These are phyloP conservation scores for Dichotomopilus funicola DNA, from an alignment of 2,329 filamentous ascomycete genomes.

Conservation along the genomic window DNA sequence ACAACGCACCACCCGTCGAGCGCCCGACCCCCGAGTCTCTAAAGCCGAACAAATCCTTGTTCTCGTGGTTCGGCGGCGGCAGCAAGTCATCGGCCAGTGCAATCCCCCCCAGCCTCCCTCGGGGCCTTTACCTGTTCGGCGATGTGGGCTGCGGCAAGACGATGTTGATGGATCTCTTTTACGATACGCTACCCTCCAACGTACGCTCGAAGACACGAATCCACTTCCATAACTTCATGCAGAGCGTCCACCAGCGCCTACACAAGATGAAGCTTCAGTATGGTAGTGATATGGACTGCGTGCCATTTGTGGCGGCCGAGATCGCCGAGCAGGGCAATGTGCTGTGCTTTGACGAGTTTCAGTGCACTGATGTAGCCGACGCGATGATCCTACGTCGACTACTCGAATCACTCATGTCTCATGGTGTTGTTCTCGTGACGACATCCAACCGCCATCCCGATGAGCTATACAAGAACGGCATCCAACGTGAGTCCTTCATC, in stretches of 20 bases:
- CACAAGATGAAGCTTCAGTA: conserved; percentile 85
- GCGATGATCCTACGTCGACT: conserved; percentile 92
- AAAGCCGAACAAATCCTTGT: conserved; percentile 52
- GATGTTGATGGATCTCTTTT: conserved; percentile 99
- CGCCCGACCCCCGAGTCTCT: conserved; percentile 71
- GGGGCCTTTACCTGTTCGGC: conserved; percentile 89
- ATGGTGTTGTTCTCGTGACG: conserved; percentile 93
- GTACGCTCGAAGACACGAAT: conserved; percentile 83
- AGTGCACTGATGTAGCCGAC: conserved; percentile 96
- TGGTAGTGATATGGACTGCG: conserved; percentile 81
- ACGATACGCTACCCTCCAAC: conserved; percentile 76
- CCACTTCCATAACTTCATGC: conserved; percentile 99
- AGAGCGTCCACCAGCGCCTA: conserved; percentile 85
- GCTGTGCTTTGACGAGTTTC: conserved; percentile 97
- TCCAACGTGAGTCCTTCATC: conserved; percentile 91
- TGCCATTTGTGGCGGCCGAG: conserved; percentile 90
- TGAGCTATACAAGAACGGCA: conserved; percentile 96
- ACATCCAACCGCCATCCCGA: conserved; percentile 96
- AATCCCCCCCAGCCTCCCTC: conserved; percentile 70
- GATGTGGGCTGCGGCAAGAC: conserved; percentile 98
- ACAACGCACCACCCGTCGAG: conserved; percentile 65
- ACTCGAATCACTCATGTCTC: conserved; percentile 85
- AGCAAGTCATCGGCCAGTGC: conserved; percentile 36
- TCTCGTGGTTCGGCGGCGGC: conserved; percentile 54
- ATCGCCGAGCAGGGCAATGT: conserved; percentile 81